phyloP scores from a whole-genome alignment of 139 green algal genomes.

The Coccomyxa sp. region DNA sequence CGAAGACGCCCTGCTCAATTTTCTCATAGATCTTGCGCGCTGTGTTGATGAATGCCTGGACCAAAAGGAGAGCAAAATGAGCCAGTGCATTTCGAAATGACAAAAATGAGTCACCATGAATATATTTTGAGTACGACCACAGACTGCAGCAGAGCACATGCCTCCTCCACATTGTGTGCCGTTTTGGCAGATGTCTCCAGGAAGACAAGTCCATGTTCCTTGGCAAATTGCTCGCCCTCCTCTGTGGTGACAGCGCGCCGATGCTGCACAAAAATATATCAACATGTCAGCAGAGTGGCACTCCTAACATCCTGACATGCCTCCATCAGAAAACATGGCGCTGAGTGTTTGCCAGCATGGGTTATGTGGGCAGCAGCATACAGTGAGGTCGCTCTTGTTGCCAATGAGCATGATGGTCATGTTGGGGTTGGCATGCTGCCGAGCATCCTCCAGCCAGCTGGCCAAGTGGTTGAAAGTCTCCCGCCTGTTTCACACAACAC shows the following conservation, averaged over 20 bases:
- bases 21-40: conserved; percentile 96
- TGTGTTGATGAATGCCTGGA: conserved; percentile 96
- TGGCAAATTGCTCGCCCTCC: conserved; percentile 97
- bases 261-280: conserved; percentile 56
- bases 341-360: not conserved
- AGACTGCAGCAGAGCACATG: conserved; percentile 6
- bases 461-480: conserved; percentile 98
- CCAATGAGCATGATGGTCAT: conserved; percentile 99
- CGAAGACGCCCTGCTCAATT: conserved; percentile 91
- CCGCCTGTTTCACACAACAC: conserved; percentile 42
- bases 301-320: not conserved
- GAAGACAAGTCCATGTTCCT: conserved; percentile 98
- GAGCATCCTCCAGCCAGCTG: conserved; percentile 96
- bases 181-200: conserved; percentile 98
- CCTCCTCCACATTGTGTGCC: conserved; percentile 97
- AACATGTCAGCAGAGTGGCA: not conserved
- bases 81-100: not conserved
- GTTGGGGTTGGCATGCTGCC: conserved; percentile 98
- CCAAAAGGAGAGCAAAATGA: not conserved
- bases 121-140: not conserved
- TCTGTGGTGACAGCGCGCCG: conserved; percentile 89
- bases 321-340: not conserved
- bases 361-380: conserved; percentile 20
- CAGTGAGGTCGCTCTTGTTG: conserved; percentile 95
- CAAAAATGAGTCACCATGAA: not conserved